These are phyloP conservation scores for Xylaria bambusicola DNA, from an alignment of 495 filamentous ascomycete species.

Conservation along the genomic window DNA sequence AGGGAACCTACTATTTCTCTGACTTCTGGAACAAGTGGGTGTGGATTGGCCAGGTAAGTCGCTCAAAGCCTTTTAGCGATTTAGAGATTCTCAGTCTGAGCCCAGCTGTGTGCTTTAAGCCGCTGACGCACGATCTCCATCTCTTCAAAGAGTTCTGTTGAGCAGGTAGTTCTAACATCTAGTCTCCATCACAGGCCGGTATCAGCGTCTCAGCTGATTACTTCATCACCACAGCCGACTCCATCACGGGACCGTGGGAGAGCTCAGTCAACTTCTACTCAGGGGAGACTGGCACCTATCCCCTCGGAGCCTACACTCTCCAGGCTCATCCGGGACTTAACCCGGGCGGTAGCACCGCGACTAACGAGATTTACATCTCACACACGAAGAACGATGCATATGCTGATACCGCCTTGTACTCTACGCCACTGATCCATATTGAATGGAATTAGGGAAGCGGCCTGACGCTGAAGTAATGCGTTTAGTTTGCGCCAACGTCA, in stretches of 20 bases:
- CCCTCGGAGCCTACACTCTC: constrained; percentile 26
- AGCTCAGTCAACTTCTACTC: constrained; percentile 29
- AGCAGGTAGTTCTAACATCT: neutral
- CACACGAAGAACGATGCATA: constrained; percentile 25
- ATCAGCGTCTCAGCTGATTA: constrained; percentile 30
- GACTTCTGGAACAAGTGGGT: constrained; percentile 30
- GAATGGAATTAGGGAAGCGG: constrained; percentile 19
- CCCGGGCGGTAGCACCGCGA: constrained; percentile 15
- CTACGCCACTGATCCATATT: constrained; percentile 19
- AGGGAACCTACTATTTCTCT: constrained; percentile 38
- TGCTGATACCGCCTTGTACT: neutral
- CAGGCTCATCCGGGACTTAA: constrained; percentile 32
- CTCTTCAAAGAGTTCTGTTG: too few relatives aligned
- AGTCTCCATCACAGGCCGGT: constrained; percentile 1
- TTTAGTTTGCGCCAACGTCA: too few relatives aligned
- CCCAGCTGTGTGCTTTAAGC: too few relatives aligned
- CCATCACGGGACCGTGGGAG: constrained; percentile 35
- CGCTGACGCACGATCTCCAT: too few relatives aligned
- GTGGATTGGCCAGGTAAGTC: constrained; percentile 34
- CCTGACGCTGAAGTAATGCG: too few relatives aligned
- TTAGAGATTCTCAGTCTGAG: too few relatives aligned
- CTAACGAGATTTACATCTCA: constrained; percentile 34
- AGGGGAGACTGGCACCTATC: constrained; percentile 19
- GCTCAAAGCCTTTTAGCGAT: neutral
- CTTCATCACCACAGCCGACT: constrained; percentile 36